phyloP scores from a whole-genome alignment of 2,329 filamentous ascomycete species.

The Fusarium floridanum region DNA sequence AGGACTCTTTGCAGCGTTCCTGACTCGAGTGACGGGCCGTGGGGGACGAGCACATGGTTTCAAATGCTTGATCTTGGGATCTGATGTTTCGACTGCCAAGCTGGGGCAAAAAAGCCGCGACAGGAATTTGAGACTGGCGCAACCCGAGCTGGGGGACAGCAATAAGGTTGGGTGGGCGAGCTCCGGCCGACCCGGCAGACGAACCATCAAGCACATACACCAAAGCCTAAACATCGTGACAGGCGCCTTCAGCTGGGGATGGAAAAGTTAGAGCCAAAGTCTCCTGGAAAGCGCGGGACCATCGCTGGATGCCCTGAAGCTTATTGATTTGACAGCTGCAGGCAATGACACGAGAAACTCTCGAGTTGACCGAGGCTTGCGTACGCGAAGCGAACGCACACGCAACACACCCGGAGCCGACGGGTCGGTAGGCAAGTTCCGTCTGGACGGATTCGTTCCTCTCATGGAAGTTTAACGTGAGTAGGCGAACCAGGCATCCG shows the following conservation, averaged over 20 bases:
- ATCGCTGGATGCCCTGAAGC: conserved; percentile 4
- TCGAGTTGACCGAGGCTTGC: background rate
- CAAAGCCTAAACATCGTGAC: background rate
- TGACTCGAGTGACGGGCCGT: conserved; percentile 6
- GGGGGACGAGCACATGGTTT: background rate
- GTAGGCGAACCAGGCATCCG: background rate
- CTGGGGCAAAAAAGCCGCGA: background rate
- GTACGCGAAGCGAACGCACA: background rate
- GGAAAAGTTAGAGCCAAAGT: conserved; percentile 7
- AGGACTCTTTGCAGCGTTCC: conserved; percentile 7
- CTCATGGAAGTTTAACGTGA: background rate
- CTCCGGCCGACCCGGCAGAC: conserved; percentile 8
- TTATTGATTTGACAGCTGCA: conserved; percentile 6
- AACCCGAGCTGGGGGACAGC: background rate
- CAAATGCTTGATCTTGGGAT: conserved; percentile 4
- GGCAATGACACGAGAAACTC: background rate
- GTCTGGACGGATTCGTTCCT: background rate
- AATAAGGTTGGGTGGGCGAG: conserved; percentile 10
- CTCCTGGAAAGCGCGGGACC: conserved; percentile 12
- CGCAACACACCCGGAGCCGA: background rate
- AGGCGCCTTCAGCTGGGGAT: conserved; percentile 4
- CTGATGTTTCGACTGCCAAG: background rate
- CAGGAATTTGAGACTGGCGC: conserved; percentile 2
- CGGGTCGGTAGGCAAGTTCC: conserved; percentile 5
- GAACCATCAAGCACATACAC: background rate